phyloP scores from a whole-genome alignment of 371 early-diverging fungal species.

The Apophysomyces variabilis region DNA sequence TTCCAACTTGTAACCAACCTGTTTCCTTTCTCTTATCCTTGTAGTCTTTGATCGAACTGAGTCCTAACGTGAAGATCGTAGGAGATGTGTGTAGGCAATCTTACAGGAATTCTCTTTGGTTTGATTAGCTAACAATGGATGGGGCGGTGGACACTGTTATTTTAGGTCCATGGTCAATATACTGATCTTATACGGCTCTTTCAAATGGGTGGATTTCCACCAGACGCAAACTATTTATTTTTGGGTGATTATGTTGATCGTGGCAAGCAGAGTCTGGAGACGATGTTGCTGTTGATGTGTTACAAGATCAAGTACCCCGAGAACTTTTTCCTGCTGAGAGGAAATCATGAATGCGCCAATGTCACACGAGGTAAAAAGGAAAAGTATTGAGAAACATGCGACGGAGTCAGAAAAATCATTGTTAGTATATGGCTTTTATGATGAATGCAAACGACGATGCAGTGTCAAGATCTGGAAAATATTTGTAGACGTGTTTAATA shows the following conservation, averaged over 20 bases:
- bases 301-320: slow-evolving; percentile 98
- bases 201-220: slow-evolving; percentile 93
- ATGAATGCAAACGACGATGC: slow-evolving; percentile 98
- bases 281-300: slow-evolving; percentile 90
- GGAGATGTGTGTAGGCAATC: slow-evolving; percentile 31
- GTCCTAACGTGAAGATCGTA: slow-evolving; percentile 90
- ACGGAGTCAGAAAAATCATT: slow-evolving; percentile 1
- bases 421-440: slow-evolving; percentile 98
- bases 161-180: slow-evolving; percentile 78
- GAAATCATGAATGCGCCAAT: slow-evolving; percentile 98
- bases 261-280: slow-evolving; percentile 97
- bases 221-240: slow-evolving; percentile 90
- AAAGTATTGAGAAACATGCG: background rate
- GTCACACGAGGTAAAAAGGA: slow-evolving; percentile 81
- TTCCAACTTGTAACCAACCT: background rate
- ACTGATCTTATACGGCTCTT: slow-evolving; percentile 88
- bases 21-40: background rate
- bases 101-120: background rate
- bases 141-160: background rate
- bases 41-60: slow-evolving; percentile 80
- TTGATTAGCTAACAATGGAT: background rate
- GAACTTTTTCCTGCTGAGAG: slow-evolving; percentile 96
- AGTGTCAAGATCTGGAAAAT: slow-evolving; percentile 96
- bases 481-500: slow-evolving; percentile 98
- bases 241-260: slow-evolving; percentile 99